Conservation (phyloP, 345 rosid species). For the Citrus sp. region DNA sequence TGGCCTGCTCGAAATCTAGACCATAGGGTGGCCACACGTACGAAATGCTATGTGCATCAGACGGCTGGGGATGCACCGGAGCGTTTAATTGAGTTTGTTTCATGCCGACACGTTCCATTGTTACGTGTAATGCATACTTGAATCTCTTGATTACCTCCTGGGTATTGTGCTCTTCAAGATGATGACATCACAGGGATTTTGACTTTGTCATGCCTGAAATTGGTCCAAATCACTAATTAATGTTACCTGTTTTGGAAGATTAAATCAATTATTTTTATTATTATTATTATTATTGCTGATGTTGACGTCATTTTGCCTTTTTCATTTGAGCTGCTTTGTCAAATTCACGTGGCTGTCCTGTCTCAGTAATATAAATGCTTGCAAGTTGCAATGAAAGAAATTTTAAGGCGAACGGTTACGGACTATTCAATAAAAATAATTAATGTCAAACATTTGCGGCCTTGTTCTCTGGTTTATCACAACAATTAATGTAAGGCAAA, state of each 20-base stretch:
- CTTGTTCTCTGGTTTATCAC: no score
- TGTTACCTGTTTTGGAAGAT: not conserved
- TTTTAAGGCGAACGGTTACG: not conserved
- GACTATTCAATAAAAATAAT: no score
- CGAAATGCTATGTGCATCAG: not conserved
- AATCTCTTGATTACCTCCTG: not conserved
- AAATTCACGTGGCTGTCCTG: not conserved
- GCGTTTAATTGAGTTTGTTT: not conserved
- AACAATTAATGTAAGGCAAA: no score
- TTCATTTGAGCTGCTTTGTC: no score
- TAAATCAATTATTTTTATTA: no score
- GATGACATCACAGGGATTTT: slow-evolving; percentile 8
- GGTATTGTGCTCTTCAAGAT: not conserved
- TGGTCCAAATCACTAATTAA: not conserved
- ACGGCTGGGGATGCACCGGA: slow-evolving; percentile 20
- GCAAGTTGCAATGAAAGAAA: not conserved
- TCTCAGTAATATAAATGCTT: not conserved
- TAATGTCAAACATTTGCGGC: no score
- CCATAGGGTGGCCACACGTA: not conserved
- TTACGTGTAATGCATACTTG: not conserved
- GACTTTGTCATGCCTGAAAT: not conserved
- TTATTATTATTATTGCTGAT: no score
- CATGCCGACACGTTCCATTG: not conserved
- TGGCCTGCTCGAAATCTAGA: not conserved
- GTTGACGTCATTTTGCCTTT: no score